These are phyloP conservation scores for Candida sphagnicola DNA, from an alignment of 805 yeast species.

Conservation along the genomic window DNA sequence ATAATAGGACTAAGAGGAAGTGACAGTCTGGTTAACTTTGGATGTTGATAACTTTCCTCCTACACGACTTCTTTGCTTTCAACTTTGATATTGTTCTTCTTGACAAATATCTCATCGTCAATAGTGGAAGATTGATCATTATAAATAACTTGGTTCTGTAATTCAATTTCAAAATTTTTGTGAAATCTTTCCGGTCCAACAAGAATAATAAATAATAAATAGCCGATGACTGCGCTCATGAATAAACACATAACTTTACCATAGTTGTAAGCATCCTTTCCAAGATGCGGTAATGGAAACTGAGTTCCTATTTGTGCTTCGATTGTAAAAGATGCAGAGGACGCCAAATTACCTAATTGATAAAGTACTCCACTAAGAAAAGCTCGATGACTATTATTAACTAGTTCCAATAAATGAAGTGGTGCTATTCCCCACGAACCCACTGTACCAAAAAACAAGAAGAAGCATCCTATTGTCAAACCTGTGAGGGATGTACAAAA, in stretches of 20 bases:
- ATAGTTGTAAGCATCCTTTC: conserved; percentile 38
- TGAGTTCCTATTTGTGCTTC: conserved; percentile 58
- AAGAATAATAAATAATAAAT: conserved; percentile 43
- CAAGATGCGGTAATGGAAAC: conserved; percentile 32
- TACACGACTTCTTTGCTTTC: background rate
- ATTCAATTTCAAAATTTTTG: background rate
- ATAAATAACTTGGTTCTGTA: background rate
- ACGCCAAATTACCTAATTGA: conserved; percentile 65
- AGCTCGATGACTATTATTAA: conserved; percentile 60
- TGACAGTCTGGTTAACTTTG: too few relatives aligned
- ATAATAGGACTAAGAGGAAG: too few relatives aligned
- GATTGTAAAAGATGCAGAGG: conserved; percentile 66
- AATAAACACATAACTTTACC: conserved; percentile 64
- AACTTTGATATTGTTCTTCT: background rate
- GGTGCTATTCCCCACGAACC: conserved; percentile 72
- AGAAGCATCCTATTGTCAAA: conserved; percentile 27
- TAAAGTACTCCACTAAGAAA: conserved; percentile 61
- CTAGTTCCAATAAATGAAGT: conserved; percentile 55
- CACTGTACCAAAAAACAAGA: conserved; percentile 59
- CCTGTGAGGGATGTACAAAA: background rate
- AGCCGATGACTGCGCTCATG: conserved; percentile 58
- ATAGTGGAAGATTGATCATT: background rate
- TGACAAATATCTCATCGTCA: background rate
- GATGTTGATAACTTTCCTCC: too few relatives aligned
- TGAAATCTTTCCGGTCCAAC: conserved; percentile 55